phyloP scores from a whole-genome alignment of 1,284 basidiomycete genomes.

The Violaceomyces palustris region DNA sequence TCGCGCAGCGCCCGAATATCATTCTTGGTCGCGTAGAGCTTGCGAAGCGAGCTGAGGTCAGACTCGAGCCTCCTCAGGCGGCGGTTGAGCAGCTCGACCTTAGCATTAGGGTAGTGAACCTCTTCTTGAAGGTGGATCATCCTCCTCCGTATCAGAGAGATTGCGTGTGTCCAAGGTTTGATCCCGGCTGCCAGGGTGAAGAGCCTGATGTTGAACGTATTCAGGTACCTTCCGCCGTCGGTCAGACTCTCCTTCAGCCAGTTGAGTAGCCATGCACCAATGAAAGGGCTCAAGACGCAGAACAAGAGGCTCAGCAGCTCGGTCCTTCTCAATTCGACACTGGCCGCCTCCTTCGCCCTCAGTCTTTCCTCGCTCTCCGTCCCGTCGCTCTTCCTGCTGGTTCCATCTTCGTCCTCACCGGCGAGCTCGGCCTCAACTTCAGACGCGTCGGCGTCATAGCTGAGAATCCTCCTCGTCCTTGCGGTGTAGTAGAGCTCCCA shows the following conservation, averaged over 20 bases:
- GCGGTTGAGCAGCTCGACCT: constrained; percentile 46
- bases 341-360: constrained; percentile 24
- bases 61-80: constrained; percentile 47
- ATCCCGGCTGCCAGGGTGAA: constrained; percentile 52
- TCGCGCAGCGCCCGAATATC: constrained; percentile 50
- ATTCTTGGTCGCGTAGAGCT: constrained; percentile 43
- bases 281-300: constrained; percentile 45
- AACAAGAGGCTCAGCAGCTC: constrained; percentile 48
- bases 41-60: constrained; percentile 40
- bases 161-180: constrained; percentile 48
- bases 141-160: constrained; percentile 26
- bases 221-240: constrained; percentile 48
- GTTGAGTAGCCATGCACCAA: constrained; percentile 50
- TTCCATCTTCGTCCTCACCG: constrained; percentile 7
- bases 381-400: not conserved
- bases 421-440: constrained; percentile 1
- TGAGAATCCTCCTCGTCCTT: constrained; percentile 36
- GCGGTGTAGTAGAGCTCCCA: constrained; percentile 28
- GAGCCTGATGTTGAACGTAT: constrained; percentile 50
- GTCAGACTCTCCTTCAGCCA: constrained; percentile 48
- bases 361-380: constrained; percentile 4
- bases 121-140: constrained; percentile 47
- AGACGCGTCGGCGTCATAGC: constrained; percentile 38
- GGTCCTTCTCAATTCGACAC: constrained; percentile 43
- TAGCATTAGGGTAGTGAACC: constrained; percentile 45